Evolutionary conservation across 371 early-diverging fungal species (phyloP).

Genomic region (Rhizomucor miehei): DNA sequence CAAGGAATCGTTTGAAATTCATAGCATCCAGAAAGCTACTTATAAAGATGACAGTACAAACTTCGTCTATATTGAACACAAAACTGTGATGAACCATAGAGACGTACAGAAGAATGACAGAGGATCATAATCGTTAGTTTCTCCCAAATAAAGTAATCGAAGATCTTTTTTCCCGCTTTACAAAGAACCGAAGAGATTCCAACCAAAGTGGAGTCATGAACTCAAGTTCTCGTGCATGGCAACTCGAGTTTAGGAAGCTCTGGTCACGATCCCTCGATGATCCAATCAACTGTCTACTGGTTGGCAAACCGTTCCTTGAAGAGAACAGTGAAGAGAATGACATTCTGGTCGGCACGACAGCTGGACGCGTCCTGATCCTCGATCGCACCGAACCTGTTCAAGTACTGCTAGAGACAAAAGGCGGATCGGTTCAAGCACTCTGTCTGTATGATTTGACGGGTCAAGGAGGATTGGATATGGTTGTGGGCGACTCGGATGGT

Average conservation of each 20-base stretch:
- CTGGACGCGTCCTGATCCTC: slow-evolving; percentile 40
- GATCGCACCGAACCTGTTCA: slow-evolving; percentile 45
- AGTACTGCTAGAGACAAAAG: slow-evolving; percentile 48
- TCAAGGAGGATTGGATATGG: slow-evolving; percentile 38
- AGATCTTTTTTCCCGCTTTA: too few species aligned
- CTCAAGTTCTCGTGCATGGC: not conserved
- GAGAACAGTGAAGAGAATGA: slow-evolving; percentile 48
- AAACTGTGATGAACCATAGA: too few species aligned
- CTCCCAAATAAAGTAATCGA: too few species aligned
- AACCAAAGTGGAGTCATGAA: too few species aligned
- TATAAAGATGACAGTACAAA: too few species aligned
- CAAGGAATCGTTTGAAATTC: too few species aligned
- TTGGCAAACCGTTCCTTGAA: slow-evolving; percentile 48
- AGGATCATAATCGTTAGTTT: too few species aligned
- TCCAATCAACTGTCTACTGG: slow-evolving; percentile 40
- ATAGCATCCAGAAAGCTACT: too few species aligned
- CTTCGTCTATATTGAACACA: too few species aligned
- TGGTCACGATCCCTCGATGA: slow-evolving; percentile 38
- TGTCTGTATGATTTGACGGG: slow-evolving; percentile 44
- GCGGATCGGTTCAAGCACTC: slow-evolving; percentile 41
- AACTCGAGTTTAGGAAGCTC: slow-evolving; percentile 22
- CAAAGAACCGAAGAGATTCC: too few species aligned
- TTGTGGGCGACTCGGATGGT: slow-evolving; percentile 51
- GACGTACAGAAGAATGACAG: too few species aligned
- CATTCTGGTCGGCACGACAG: slow-evolving; percentile 41